Evolutionary conservation across 2,329 filamentous ascomycete genomes (phyloP).

Genomic region (Cladosporium sp.): DNA sequence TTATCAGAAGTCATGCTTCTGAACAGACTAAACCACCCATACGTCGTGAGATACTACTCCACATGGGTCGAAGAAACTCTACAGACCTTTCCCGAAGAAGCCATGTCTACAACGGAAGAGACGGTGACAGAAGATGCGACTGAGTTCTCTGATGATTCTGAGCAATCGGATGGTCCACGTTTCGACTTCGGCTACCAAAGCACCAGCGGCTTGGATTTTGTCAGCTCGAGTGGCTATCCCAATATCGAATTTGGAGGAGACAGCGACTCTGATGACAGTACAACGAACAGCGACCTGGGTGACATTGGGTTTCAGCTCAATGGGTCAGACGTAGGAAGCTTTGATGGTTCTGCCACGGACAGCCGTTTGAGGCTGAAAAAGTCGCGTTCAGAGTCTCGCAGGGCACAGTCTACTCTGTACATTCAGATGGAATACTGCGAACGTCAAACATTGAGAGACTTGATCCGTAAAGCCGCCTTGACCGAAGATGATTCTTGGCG

Average conservation of each 20-base stretch:
- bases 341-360: neutral
- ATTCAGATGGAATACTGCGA: constrained; percentile 99
- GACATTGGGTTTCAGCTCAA: neutral
- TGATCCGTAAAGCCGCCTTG: constrained; percentile 70
- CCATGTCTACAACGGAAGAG: constrained; percentile 17
- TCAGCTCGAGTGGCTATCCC: constrained; percentile 76
- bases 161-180: constrained; percentile 49
- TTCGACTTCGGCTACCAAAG: constrained; percentile 60
- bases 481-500: constrained; percentile 81
- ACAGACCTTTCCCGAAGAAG: constrained; percentile 42
- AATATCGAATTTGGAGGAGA: constrained; percentile 73
- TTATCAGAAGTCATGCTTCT: constrained; percentile 81
- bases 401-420: constrained; percentile 73
- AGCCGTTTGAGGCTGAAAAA: constrained; percentile 30
- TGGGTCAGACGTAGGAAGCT: neutral
- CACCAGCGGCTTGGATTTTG: constrained; percentile 83
- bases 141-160: constrained; percentile 18
- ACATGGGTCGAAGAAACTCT: constrained; percentile 73
- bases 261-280: constrained; percentile 32
- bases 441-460: constrained; percentile 81
- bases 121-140: constrained; percentile 14
- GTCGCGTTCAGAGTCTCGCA: constrained; percentile 44
- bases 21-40: constrained; percentile 88
- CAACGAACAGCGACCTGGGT: neutral
- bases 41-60: constrained; percentile 85